Conservation (phyloP, 106 monocot genomes). For the Acanthochlamys bracteata region DNA sequence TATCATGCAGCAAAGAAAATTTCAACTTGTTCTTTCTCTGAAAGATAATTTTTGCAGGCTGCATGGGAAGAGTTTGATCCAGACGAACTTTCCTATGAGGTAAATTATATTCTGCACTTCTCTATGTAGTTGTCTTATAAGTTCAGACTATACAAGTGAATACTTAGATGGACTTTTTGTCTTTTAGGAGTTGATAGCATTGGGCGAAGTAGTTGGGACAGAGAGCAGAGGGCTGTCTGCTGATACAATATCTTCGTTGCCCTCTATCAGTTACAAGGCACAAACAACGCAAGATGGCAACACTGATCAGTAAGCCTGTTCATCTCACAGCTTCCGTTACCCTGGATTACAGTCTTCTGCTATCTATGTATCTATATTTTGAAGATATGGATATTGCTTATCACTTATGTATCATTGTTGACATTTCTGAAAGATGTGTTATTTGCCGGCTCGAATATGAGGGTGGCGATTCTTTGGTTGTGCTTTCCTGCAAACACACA, state of each 20-base stretch:
- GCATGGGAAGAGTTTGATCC: conserved; percentile 93
- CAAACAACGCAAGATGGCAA: conserved; percentile 39
- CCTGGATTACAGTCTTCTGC: not conserved
- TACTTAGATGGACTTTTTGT: not conserved
- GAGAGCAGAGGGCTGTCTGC: conserved; percentile 82
- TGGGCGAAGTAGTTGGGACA: conserved; percentile 89
- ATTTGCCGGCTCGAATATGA: conserved; percentile 94
- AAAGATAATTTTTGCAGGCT: conserved; percentile 31
- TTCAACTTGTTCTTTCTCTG: not conserved
- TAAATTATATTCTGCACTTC: conserved; percentile 11
- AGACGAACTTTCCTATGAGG: conserved; percentile 95
- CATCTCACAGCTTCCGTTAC: not conserved
- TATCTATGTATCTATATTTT: not conserved
- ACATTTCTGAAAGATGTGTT: conserved; percentile 51
- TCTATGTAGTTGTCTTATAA: not conserved
- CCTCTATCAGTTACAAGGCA: conserved; percentile 64
- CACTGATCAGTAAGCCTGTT: conserved; percentile 21
- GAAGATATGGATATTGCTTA: not conserved
- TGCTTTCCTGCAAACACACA: conserved; percentile 86
- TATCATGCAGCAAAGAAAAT: too few species aligned
- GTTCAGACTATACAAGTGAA: not conserved
- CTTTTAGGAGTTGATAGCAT: conserved; percentile 73
- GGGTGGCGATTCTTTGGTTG: conserved; percentile 60
- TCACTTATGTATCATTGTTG: not conserved
- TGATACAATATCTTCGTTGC: conserved; percentile 71